Conservation (phyloP, 2,329 filamentous ascomycete species). For the Diaporthe sp. region DNA sequence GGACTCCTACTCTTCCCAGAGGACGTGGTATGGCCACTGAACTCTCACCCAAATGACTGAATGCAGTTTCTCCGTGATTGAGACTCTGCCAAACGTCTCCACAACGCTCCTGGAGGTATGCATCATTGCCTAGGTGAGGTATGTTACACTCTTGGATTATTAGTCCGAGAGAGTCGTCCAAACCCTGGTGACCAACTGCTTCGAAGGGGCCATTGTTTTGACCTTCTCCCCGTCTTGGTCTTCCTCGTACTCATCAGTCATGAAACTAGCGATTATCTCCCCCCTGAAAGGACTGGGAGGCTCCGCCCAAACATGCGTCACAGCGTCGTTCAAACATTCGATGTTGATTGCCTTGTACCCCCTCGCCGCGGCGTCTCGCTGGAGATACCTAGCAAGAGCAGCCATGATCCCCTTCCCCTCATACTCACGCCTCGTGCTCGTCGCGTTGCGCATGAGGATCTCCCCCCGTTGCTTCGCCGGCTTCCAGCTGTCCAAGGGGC, state of each 20-base stretch:
- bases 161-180: conserved; percentile 25
- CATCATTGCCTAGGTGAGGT: background rate
- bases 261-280: conserved; percentile 13
- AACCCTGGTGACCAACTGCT: conserved; percentile 25
- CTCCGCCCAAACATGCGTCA: conserved; percentile 46
- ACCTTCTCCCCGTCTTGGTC: conserved; percentile 10
- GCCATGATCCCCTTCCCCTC: conserved; percentile 47
- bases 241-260: conserved; percentile 30
- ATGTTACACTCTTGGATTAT: background rate
- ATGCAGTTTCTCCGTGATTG: background rate
- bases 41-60: background rate
- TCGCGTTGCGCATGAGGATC: conserved; percentile 47
- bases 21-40: too few relatives aligned
- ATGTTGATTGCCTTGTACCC: conserved; percentile 48
- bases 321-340: conserved; percentile 44
- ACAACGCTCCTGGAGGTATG: too few relatives aligned
- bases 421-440: conserved; percentile 46
- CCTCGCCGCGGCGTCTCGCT: conserved; percentile 42
- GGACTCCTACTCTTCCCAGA: background rate
- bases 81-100: background rate
- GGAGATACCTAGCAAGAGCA: conserved; percentile 43
- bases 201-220: conserved; percentile 11
- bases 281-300: conserved; percentile 46
- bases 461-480: conserved; percentile 45
- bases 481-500: conserved; percentile 42